Percentiles rank a stretch among this genome's conserved stretches.
These are phyloP conservation scores for Kernera saxatilis DNA, from an alignment of 345 rosid genomes.

Conservation along the genomic window DNA sequence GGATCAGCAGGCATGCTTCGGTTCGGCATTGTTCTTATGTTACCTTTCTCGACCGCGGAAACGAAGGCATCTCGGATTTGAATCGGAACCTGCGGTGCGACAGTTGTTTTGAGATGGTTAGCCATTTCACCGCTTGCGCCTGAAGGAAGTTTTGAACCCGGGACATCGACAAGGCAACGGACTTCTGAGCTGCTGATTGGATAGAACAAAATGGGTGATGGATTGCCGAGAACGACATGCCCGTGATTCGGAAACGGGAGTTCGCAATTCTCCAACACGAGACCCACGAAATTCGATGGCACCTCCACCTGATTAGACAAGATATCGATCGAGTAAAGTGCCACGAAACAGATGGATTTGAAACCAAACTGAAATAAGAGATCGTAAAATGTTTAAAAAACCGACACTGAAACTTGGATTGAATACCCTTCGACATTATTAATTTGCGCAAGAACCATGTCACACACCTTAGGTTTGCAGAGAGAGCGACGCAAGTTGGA, in stretches of 20 bases:
- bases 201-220: constrained; percentile 50
- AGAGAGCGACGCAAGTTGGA: constrained; percentile 51
- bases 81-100: constrained; percentile 41
- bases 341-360: not conserved
- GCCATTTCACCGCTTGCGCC: constrained; percentile 47
- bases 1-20: constrained; percentile 59
- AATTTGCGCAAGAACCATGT: not conserved
- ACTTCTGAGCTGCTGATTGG: constrained; percentile 49
- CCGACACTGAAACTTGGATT: not conserved
- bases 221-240: constrained; percentile 49
- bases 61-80: constrained; percentile 37
- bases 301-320: constrained; percentile 40
- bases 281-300: constrained; percentile 47
- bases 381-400: not conserved
- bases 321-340: not conserved
- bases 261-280: constrained; percentile 44
- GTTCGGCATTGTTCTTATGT: constrained; percentile 51
- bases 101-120: constrained; percentile 31
- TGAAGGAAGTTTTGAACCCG: constrained; percentile 44
- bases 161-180: constrained; percentile 48
- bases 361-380: not conserved
- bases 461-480: constrained; percentile 50
- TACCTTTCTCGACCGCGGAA: constrained; percentile 41
- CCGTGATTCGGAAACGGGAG: constrained; percentile 48
- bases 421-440: not conserved